Evolutionary conservation across 176 grass and related monocot genomes (phyloP), one percentile per base, ranked within the genome.

Genomic region (Neostapfia colusana): DNA sequence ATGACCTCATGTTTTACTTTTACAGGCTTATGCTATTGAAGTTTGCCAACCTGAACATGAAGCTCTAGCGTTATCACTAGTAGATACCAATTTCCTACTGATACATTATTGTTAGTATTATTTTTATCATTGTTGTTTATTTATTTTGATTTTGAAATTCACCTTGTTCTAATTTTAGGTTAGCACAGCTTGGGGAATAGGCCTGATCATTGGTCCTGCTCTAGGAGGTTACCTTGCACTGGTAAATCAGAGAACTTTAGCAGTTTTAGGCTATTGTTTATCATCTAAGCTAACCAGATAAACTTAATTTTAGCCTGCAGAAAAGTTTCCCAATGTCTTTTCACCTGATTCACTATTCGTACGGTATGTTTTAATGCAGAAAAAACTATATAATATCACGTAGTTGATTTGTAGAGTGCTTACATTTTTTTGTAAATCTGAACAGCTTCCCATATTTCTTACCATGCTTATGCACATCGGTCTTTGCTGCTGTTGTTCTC

Each of bases 191-290:
- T 92, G 89, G 89, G 85, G 84, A 62, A 77, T 89, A 77, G 86
- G 87, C 75, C 80, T 99, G n/a, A 95, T 99, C 67, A 67, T 99
- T 82, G 95, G 95, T 75, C 95, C 95, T 64, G 95, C 91, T 81
- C 58, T 99, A 67, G 95, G 91, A 78, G 95, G 95, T 16, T 99
- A 83, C 76, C 79, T 99, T 74, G 87, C 91, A 71, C 56, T 88
- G 89, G 95, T 95, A 85, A 2, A n/a, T 2, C 31, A 40, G 11
- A 79, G 51, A 55, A 8, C 39, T 39, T 48, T 54, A 40, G 64
- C 21, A 78, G 16, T 63, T 31, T 80, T 57, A 31, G 26, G 10
- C 2, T 40, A 23, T 53, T 35, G 5, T 51, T 16, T 74, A 69
- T 25, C 79, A 41, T 82, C 0, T 23, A 23, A 59, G n/a, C 21